Evolutionary conservation across 495 filamentous ascomycete species (phyloP).

Genomic region (Emericellopsis terricola): DNA sequence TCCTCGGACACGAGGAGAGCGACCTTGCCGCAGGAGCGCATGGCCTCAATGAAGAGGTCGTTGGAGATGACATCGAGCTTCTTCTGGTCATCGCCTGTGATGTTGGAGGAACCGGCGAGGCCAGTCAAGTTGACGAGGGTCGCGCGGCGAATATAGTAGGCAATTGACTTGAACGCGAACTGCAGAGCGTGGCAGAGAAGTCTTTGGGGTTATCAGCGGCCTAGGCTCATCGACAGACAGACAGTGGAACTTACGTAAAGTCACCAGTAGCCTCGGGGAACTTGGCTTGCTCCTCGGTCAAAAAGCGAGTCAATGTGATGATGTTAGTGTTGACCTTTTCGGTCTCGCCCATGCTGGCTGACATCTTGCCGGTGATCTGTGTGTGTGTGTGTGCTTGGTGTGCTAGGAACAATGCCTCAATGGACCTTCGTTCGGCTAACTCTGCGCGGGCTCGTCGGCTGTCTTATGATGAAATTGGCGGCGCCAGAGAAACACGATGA

Average conservation of each 20-base stretch:
- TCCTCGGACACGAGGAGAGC: constrained; percentile 89
- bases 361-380: not conserved
- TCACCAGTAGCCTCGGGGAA: constrained; percentile 92
- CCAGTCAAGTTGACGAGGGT: constrained; percentile 94
- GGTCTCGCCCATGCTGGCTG: constrained; percentile 1
- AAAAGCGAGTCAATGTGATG: constrained; percentile 81
- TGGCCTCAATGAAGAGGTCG: constrained; percentile 87
- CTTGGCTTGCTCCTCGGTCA: constrained; percentile 89
- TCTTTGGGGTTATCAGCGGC: constrained; percentile 19
- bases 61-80: constrained; percentile 98
- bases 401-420: not conserved
- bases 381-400: no score
- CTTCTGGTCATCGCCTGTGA: constrained; percentile 95
- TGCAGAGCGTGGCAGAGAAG: constrained; percentile 94
- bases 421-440: no score
- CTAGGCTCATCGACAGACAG: constrained; percentile 1
- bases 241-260: constrained; percentile 57
- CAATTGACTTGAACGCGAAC: constrained; percentile 98
- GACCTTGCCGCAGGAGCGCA: constrained; percentile 80
- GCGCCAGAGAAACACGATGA: no score
- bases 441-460: no score
- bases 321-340: constrained; percentile 90
- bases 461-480: not conserved
- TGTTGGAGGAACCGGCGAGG: constrained; percentile 86
- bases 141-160: constrained; percentile 95